Evolutionary conservation across 192 early-diverging fungal genomes (phyloP), one percentile per base, ranked within the genome.

Genomic region (Podila clonocystis): DNA sequence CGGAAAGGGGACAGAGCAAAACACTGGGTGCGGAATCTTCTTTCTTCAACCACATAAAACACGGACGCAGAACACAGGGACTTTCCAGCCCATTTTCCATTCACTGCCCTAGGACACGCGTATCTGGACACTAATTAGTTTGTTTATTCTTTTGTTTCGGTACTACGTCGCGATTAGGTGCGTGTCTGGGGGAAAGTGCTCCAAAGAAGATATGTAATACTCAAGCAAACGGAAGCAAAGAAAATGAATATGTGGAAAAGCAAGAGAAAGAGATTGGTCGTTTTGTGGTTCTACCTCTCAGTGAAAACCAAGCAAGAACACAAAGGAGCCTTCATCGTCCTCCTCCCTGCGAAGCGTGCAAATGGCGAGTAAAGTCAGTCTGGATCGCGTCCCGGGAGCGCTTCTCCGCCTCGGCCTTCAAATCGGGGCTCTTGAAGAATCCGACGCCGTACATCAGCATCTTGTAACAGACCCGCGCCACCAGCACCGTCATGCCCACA

Each of bases 381-480:
- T 55, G 52, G 20, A 55, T 55, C 24, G n/a, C 11, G n/a, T 55
- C 52, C 52, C 17, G 12, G 52, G 52, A 9, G 9, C 52, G 52
- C n/a, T n/a, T 26, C 24, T 55, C 52, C 2, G 22, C 22, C 20
- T n/a, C 24, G 5, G 52, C 52, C 9, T 55, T 55, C n/a, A 24
- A n/a, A 1, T 24, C 22, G 9, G 90, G 86, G 67, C 94, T 93
- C 62, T 85, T 83, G 57, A 92, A 65, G 73, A 94, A 94, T 63
- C 86, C 87, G 4, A 85, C 82, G 28, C 92, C 28, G 55, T 90
- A 75, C 22, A 72, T 82, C 22, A 52, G 84, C 49, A 85, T 50
- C 63, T 72, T 83, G 67, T 77, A 82, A 13, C 72, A 59, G 45
- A 59, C 57, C 58, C 84, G 79, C 48, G 68, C 71, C 22, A 75